These are phyloP conservation scores for Ammopiptanthus mongolicus DNA, from an alignment of 306 rosid species.

Conservation along the genomic window DNA sequence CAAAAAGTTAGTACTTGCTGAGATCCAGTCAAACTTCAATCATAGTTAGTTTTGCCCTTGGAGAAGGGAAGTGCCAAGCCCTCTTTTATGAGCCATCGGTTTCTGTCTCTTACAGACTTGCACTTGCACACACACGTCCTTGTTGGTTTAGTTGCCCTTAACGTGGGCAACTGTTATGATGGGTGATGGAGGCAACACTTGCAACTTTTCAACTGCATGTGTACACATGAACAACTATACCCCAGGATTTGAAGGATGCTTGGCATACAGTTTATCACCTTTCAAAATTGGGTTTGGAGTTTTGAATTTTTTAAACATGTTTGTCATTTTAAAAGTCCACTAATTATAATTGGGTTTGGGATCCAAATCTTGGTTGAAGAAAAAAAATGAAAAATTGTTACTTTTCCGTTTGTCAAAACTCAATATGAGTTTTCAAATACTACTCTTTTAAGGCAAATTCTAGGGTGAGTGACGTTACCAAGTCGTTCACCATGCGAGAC, in stretches of 20 bases:
- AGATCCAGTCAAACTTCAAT: not conserved
- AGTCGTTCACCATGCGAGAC: no score
- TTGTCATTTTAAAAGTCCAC: no score
- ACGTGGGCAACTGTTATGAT: slow-evolving; percentile 25
- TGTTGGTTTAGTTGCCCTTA: slow-evolving; percentile 6
- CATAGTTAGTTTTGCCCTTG: slow-evolving; percentile 2
- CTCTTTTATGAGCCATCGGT: not conserved
- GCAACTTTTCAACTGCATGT: not conserved
- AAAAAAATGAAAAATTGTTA: no score
- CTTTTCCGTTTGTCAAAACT: no score
- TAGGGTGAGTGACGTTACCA: no score
- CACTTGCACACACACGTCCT: not conserved
- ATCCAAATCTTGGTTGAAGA: no score
- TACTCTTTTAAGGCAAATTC: no score
- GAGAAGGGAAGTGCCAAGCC: not conserved
- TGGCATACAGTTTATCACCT: no score
- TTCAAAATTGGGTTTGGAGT: no score
- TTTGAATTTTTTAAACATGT: no score
- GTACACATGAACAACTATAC: not conserved
- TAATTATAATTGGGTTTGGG: no score
- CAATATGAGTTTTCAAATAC: no score
- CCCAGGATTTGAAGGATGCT: not conserved
- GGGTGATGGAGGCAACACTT: not conserved
- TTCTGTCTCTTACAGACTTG: not conserved
- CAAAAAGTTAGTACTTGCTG: not conserved